Conservation (phyloP, 768 basidiomycete species). For the Lepiota brunneoincarnata region DNA sequence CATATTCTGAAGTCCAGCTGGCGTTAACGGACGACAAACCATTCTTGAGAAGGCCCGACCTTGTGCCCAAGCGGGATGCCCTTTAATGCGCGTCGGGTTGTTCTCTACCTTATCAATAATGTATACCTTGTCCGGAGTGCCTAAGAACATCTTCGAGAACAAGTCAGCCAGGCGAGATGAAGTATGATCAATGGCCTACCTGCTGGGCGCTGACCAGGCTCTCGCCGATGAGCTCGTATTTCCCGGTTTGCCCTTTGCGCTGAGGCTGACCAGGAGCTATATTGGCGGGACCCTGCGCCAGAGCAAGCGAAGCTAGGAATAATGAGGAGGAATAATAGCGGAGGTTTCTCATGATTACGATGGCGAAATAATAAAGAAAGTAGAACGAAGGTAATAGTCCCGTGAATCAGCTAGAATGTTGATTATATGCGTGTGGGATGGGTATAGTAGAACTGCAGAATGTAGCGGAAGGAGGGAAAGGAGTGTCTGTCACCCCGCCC, state of each 20-base stretch:
- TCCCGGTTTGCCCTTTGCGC: constrained; percentile 40
- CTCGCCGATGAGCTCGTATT: constrained; percentile 64
- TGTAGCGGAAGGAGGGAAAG: too few relatives aligned
- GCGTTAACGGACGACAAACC: not conserved
- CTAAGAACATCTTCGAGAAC: constrained; percentile 41
- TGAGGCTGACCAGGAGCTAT: constrained; percentile 45
- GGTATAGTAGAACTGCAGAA: not conserved
- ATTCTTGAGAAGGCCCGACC: constrained; percentile 30
- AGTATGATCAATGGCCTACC: constrained; percentile 31
- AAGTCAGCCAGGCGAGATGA: not conserved
- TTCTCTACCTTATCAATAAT: constrained; percentile 79
- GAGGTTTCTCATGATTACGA: not conserved
- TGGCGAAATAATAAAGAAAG: too few relatives aligned
- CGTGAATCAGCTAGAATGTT: too few relatives aligned
- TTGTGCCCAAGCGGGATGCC: constrained; percentile 71
- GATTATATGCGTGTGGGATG: not conserved
- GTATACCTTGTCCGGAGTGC: constrained; percentile 41
- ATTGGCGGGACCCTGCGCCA: not conserved
- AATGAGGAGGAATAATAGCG: not conserved
- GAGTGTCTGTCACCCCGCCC: too few relatives aligned
- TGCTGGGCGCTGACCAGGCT: constrained; percentile 74
- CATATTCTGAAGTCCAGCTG: constrained; percentile 40
- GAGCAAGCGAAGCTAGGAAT: constrained; percentile 2
- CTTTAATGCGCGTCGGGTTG: constrained; percentile 59
- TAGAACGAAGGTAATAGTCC: too few relatives aligned